Conservation (phyloP, 2,329 filamentous ascomycete species). For the Escovopsis weberi region DNA sequence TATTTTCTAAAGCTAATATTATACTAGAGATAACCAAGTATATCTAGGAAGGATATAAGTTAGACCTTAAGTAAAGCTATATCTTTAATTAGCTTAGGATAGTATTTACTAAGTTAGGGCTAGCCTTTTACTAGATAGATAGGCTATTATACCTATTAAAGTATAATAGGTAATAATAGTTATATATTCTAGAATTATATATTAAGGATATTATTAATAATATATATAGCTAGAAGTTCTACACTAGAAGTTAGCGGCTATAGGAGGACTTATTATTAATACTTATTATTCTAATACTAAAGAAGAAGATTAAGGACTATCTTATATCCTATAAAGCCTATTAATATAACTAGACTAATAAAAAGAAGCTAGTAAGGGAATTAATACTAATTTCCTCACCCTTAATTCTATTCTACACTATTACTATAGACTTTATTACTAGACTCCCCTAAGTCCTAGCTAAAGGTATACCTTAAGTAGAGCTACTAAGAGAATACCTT, state of each 20-base stretch:
- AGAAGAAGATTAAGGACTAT: neutral
- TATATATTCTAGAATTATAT: neutral
- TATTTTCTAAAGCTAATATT: neutral
- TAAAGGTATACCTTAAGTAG: no score
- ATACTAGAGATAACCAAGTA: constrained; percentile 1
- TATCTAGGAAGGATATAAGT: neutral
- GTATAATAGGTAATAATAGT: neutral
- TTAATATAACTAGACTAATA: no score
- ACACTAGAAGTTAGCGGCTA: neutral
- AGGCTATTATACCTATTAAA: neutral
- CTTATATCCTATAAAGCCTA: neutral
- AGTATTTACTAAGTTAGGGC: neutral
- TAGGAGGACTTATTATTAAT: neutral
- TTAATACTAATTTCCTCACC: no score
- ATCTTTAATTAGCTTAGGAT: neutral
- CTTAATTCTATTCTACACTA: no score
- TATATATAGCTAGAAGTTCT: neutral
- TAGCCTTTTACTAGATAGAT: neutral
- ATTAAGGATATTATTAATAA: neutral
- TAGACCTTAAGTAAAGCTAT: neutral
- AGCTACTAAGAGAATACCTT: no score
- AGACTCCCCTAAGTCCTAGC: no score
- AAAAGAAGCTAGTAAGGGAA: no score
- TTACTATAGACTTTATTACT: no score
- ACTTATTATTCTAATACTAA: neutral